Evolutionary conservation across 2,329 filamentous ascomycete species (phyloP), one percentile per base, ranked within the genome.

Genomic region (Aspergillus unguis): DNA sequence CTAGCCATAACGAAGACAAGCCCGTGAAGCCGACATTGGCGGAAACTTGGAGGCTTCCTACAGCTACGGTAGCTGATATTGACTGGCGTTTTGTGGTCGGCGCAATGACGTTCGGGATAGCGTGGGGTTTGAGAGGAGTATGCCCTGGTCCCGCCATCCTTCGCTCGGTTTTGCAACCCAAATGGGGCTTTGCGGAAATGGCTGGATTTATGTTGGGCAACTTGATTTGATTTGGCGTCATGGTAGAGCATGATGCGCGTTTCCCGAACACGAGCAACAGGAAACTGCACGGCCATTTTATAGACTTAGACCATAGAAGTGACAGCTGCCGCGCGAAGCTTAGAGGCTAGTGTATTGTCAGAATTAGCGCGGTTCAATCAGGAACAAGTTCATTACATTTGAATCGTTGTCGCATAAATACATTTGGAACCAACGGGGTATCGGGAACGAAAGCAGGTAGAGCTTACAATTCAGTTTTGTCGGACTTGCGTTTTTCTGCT

Each of bases 131-230:
- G 54, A 69, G 65, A 9, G 79, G 79, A 1, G 72, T 77, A 1
- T 81, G 79, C 62, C 79, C 79, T 8, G 79, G 79, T 0, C 77
- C 79, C 6, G 78, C 75, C 0, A 63, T 79, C 11, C 53, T 81
- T 58, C 73, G 77, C 41, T 63, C 73, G 25, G 60, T 77, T 11
- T 60, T 75, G 26, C 75, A 80, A 60, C 78, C 78, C 0, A 55
- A 62, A 2, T 80, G 77, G 78, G 78, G 78, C 3, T 27, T 71
- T 31, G 55, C 71, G 28, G 77, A 77, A 68, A 70, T 80, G 67
- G 62, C 65, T 17, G 78, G 77, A 3, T 80, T 77, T 54, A 72
- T 72, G 65, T 23, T 75, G 17, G 77, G 77, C 1, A 71, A 66
- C 54, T 41, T 69, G 37, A 33, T 70, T 28, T 73, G 62, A 50